A percentile compares a stretch with the other conserved stretches of the same genome.
Evolutionary conservation across 148 eudicot genomes (phyloP).

Genomic region (Diospyros lotus): DNA sequence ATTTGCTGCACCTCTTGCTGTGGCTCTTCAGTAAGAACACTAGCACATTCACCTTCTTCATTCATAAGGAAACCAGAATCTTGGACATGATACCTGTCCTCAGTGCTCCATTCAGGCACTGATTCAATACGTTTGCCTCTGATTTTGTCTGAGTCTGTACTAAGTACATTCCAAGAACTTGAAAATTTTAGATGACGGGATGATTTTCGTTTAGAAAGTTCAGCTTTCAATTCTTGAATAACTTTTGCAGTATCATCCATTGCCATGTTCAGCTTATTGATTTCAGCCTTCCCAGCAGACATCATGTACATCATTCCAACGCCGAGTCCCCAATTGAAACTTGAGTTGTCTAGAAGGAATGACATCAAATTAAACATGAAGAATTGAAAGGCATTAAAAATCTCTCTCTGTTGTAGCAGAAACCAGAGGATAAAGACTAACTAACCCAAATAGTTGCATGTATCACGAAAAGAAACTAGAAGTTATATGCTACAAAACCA

Average conservation of each 20-base stretch:
- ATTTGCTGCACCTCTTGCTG: slow-evolving; percentile 44
- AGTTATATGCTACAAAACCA: background rate
- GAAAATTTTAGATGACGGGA: slow-evolving; percentile 15
- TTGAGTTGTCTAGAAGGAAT: slow-evolving; percentile 34
- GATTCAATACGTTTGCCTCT: slow-evolving; percentile 10
- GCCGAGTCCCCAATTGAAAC: slow-evolving; percentile 54
- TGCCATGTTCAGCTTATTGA: slow-evolving; percentile 42
- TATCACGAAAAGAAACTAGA: background rate
- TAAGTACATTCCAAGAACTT: slow-evolving; percentile 15
- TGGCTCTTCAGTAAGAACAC: slow-evolving; percentile 47
- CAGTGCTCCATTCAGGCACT: slow-evolving; percentile 5
- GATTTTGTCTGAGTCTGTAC: slow-evolving; percentile 2
- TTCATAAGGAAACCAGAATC: slow-evolving; percentile 15
- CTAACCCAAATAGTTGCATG: background rate
- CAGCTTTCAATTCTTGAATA: slow-evolving; percentile 52
- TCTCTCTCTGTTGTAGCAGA: background rate
- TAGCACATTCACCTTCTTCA: slow-evolving; percentile 45
- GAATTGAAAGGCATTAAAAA: background rate
- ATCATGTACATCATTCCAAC: slow-evolving; percentile 74
- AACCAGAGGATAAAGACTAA: background rate
- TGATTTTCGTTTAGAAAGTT: slow-evolving; percentile 44
- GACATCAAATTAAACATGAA: background rate
- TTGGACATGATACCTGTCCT: slow-evolving; percentile 16
- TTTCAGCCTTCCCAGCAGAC: slow-evolving; percentile 71
- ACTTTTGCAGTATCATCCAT: slow-evolving; percentile 62